phyloP scores from a whole-genome alignment of 2,329 filamentous ascomycete genomes.

The Elsinoe necatrix region DNA sequence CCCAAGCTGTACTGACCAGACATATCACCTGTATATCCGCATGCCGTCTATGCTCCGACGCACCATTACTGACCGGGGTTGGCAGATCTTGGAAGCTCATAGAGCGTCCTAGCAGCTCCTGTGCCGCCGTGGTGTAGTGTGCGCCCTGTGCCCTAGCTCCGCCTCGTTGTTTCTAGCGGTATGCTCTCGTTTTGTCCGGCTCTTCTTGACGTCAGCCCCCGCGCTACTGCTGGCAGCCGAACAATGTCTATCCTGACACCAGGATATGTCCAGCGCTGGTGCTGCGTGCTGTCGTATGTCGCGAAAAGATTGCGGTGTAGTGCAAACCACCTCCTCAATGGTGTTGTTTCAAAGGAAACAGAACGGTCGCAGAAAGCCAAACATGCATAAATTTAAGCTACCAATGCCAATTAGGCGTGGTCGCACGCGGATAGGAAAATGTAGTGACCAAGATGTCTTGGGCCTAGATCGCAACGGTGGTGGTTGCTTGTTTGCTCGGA shows the following conservation, averaged over 20 bases:
- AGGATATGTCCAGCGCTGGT: background rate
- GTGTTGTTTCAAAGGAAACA: background rate
- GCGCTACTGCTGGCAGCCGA: background rate
- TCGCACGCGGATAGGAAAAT: background rate
- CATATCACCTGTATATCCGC: conserved; percentile 43
- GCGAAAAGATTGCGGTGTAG: background rate
- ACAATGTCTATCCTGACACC: background rate
- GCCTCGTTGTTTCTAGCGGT: background rate
- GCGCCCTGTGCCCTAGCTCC: background rate
- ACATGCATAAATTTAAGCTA: conserved; percentile 12
- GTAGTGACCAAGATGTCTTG: background rate
- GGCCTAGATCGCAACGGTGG: conserved; percentile 7
- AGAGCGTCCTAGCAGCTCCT: background rate
- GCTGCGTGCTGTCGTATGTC: background rate
- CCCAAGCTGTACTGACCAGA: conserved; percentile 30
- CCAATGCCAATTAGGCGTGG: background rate
- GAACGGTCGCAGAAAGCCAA: background rate
- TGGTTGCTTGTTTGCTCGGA: background rate
- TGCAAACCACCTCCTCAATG: background rate
- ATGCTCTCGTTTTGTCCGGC: background rate
- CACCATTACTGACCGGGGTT: background rate
- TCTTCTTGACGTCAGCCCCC: background rate
- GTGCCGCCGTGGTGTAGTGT: background rate
- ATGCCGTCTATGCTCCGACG: conserved; percentile 3
- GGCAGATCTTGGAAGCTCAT: conserved; percentile 2